Percentiles rank a stretch among this genome's conserved stretches.
These are phyloP conservation scores for Termitomyces sp. DNA, from an alignment of 768 basidiomycete species.

Conservation along the genomic window DNA sequence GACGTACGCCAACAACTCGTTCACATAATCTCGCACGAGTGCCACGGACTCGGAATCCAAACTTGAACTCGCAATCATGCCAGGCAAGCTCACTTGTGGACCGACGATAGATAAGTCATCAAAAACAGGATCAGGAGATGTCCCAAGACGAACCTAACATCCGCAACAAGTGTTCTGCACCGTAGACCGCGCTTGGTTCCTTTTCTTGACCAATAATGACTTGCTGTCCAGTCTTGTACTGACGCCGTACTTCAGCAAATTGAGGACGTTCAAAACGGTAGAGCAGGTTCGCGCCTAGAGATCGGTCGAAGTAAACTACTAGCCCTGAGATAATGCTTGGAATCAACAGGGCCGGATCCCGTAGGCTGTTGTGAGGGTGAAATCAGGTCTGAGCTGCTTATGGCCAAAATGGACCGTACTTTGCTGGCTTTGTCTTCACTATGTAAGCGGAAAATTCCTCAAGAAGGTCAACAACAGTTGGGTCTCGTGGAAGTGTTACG, in stretches of 20 bases:
- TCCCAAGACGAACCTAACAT: constrained; percentile 69
- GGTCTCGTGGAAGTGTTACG: constrained; percentile 75
- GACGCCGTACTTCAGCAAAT: constrained; percentile 73
- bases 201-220: constrained; percentile 67
- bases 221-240: constrained; percentile 67
- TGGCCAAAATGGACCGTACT: constrained; percentile 29
- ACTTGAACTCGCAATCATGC: constrained; percentile 84
- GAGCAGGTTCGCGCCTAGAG: constrained; percentile 82
- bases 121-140: background rate
- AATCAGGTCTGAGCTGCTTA: background rate
- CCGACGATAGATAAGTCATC: background rate
- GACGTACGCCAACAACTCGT: constrained; percentile 75
- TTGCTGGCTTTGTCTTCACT: constrained; percentile 39
- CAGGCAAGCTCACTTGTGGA: constrained; percentile 77
- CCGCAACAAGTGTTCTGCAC: constrained; percentile 88
- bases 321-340: constrained; percentile 84
- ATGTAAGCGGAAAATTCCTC: constrained; percentile 72
- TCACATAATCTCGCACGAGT: constrained; percentile 84
- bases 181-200: constrained; percentile 89
- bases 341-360: constrained; percentile 63
- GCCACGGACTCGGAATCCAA: constrained; percentile 85
- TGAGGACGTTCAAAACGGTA: constrained; percentile 96
- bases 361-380: constrained; percentile 38
- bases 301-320: constrained; percentile 89
- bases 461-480: constrained; percentile 73